phyloP scores from a whole-genome alignment of 208 protist species.

The Trypanosoma brucei region DNA sequence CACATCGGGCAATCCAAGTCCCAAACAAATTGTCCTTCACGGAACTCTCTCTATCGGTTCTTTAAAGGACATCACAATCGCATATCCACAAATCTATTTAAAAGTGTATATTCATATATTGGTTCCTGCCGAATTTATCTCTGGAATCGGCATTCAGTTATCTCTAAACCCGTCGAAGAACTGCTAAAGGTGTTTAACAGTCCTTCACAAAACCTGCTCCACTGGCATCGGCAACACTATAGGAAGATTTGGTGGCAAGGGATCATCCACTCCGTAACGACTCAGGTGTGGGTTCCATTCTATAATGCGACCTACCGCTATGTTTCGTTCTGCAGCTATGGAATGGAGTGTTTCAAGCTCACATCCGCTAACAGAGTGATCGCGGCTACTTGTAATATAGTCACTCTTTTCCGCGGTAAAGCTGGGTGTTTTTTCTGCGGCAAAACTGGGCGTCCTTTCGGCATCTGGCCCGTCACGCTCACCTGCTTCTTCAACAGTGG shows the following conservation, averaged over 20 bases:
- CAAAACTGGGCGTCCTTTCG: background rate
- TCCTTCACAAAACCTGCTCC: no score
- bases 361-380: constrained; percentile 11
- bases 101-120: no score
- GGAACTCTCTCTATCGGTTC: no score
- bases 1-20: no score
- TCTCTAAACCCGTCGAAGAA: no score
- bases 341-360: constrained; percentile 70
- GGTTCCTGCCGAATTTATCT: no score
- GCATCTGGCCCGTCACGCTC: background rate
- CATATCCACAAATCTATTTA: no score
- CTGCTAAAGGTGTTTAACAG: no score
- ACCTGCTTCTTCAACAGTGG: no score
- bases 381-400: background rate
- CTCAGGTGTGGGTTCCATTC: constrained; percentile 65
- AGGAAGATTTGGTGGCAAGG: constrained; percentile 64
- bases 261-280: constrained; percentile 43
- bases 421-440: background rate
- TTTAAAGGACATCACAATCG: no score
- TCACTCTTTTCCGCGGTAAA: background rate
- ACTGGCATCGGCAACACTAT: constrained; percentile 48
- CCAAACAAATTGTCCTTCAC: no score
- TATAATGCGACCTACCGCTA: constrained; percentile 42
- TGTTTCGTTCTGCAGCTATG: constrained; percentile 47
- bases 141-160: no score